Percentiles rank a stretch among this genome's conserved stretches.
These are phyloP conservation scores for Phytophthora meadii DNA, from an alignment of 352 stramenopile species.

Conservation along the genomic window DNA sequence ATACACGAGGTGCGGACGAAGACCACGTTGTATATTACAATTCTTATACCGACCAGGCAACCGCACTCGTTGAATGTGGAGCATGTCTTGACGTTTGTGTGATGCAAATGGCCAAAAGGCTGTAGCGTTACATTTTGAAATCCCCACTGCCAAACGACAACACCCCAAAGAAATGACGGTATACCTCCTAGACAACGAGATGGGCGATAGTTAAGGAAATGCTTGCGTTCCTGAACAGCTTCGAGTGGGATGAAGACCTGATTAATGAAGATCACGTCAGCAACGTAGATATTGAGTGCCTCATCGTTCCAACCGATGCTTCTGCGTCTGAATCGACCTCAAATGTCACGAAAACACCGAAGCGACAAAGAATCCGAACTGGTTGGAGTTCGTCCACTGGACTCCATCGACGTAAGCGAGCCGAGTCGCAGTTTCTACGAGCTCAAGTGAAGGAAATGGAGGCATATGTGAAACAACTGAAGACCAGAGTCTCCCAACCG, in stretches of 20 bases:
- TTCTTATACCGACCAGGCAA: no score
- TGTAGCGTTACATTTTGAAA: no score
- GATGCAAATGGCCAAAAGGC: no score
- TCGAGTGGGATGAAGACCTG: neutral
- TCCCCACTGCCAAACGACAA: no score
- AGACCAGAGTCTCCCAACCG: neutral
- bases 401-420: constrained; percentile 15
- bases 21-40: no score
- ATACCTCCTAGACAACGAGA: constrained; percentile 1
- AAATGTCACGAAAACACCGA: neutral
- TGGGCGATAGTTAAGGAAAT: constrained; percentile 6
- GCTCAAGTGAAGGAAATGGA: constrained; percentile 20
- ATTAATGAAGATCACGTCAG: neutral
- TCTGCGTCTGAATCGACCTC: neutral
- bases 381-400: constrained; percentile 15
- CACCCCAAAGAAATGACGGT: no score
- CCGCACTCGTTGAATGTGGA: no score
- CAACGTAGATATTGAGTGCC: neutral
- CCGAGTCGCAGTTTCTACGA: constrained; percentile 21
- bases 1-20: no score
- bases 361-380: constrained; percentile 7
- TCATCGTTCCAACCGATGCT: neutral
- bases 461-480: constrained; percentile 6
- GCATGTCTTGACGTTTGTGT: no score
- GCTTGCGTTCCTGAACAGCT: neutral